Conservation (phyloP, 257 asterid genomes). For the Prunella vulgaris region DNA sequence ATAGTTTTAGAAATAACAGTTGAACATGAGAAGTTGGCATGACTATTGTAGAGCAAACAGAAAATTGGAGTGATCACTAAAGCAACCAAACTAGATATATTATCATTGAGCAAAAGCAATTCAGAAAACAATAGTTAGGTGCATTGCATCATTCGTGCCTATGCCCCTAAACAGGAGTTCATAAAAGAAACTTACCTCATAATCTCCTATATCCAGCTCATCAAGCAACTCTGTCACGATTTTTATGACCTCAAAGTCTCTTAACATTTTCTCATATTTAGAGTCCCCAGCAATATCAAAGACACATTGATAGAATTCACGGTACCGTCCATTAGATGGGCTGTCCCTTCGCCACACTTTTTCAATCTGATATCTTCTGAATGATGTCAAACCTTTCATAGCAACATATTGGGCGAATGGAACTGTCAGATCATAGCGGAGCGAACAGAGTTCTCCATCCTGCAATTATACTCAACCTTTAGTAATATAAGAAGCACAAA, state of each 20-base stretch:
- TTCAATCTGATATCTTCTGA: conserved; percentile 90
- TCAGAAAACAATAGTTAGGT: too few species aligned
- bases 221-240: conserved; percentile 81
- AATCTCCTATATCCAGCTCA: conserved; percentile 85
- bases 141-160: too few species aligned
- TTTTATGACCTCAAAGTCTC: conserved; percentile 89
- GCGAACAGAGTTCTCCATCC: conserved; percentile 99
- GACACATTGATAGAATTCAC: conserved; percentile 96
- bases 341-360: conserved; percentile 93
- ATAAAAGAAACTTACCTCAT: conserved; percentile 91
- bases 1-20: conserved; percentile 3
- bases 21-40: background rate
- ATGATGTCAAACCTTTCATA: conserved; percentile 78
- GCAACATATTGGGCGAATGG: conserved; percentile 92
- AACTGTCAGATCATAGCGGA: conserved; percentile 92
- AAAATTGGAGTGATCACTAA: too few species aligned
- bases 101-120: too few species aligned
- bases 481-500: background rate
- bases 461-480: conserved; percentile 29
- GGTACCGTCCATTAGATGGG: conserved; percentile 91
- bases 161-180: too few species aligned
- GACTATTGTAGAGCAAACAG: background rate
- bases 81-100: too few species aligned
- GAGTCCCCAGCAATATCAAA: conserved; percentile 92
- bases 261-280: conserved; percentile 90